These are phyloP conservation scores for Blastobotrys serpentis DNA, from an alignment of 1,139 yeast species.

Conservation along the genomic window DNA sequence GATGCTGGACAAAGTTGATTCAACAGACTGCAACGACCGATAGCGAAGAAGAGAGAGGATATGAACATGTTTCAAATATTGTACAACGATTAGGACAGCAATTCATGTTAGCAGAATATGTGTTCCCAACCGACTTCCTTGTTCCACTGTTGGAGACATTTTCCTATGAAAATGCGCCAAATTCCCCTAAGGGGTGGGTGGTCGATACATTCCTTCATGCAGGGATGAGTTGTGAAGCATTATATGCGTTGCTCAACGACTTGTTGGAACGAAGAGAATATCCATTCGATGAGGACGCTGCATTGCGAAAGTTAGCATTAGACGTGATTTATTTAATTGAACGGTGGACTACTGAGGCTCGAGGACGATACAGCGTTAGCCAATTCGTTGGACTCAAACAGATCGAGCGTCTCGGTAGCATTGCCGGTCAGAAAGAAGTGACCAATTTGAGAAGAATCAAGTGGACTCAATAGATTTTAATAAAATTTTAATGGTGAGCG, in stretches of 20 bases:
- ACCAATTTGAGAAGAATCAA: slow-evolving; percentile 1
- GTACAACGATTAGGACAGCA: slow-evolving; percentile 51
- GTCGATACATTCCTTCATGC: slow-evolving; percentile 72
- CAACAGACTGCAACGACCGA: slow-evolving; percentile 25
- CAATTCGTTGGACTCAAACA: slow-evolving; percentile 13
- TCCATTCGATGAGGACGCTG: slow-evolving; percentile 36
- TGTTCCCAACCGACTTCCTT: slow-evolving; percentile 76
- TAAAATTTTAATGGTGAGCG: too few species aligned
- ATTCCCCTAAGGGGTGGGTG: slow-evolving; percentile 51
- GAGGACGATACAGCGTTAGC: slow-evolving; percentile 8
- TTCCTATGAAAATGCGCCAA: slow-evolving; percentile 41
- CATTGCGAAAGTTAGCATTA: slow-evolving; percentile 29
- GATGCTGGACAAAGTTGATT: slow-evolving; percentile 41
- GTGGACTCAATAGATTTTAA: slow-evolving; percentile 4
- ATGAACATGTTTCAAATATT: slow-evolving; percentile 40
- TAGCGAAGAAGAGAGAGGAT: slow-evolving; percentile 32
- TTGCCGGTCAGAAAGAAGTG: slow-evolving; percentile 17
- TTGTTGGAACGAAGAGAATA: slow-evolving; percentile 52
- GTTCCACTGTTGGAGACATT: slow-evolving; percentile 52
- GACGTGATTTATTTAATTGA: slow-evolving; percentile 33
- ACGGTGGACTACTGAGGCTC: slow-evolving; percentile 24
- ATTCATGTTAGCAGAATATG: slow-evolving; percentile 59
- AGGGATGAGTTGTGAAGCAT: slow-evolving; percentile 70
- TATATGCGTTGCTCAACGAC: slow-evolving; percentile 66
- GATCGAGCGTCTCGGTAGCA: slow-evolving; percentile 12